Percentiles rank a stretch among this genome's conserved stretches.
phyloP scores from a whole-genome alignment of 371 early-diverging fungal species.

The Aphelidium insulamus region DNA sequence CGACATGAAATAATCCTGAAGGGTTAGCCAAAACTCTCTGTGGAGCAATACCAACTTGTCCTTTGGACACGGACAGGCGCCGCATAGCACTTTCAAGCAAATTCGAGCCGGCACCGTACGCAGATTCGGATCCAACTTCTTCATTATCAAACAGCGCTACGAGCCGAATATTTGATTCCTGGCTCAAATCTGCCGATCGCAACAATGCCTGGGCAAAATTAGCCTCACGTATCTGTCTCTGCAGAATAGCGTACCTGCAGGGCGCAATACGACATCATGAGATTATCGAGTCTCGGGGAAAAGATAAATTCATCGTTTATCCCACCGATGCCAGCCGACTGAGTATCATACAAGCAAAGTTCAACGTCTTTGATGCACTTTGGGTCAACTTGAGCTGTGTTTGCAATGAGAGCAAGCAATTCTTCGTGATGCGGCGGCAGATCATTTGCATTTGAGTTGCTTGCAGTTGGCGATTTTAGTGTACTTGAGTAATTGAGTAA shows the following conservation, averaged over 20 bases:
- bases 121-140: conserved; percentile 88
- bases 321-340: conserved; percentile 65
- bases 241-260: conserved; percentile 30
- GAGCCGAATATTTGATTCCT: conserved; percentile 58
- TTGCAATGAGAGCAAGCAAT: too few species aligned
- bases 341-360: conserved; percentile 74
- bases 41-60: too few species aligned
- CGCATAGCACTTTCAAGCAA: conserved; percentile 49
- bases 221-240: too few species aligned
- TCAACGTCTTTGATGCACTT: conserved; percentile 91
- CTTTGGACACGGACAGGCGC: conserved; percentile 23
- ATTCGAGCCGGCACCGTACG: conserved; percentile 84
- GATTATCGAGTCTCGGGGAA: conserved; percentile 82
- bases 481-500: too few species aligned
- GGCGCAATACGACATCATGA: conserved; percentile 76
- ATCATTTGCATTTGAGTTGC: too few species aligned
- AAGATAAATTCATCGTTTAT: conserved; percentile 77
- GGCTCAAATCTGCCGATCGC: too few species aligned
- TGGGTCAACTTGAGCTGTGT: too few species aligned
- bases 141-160: conserved; percentile 90
- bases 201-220: too few species aligned
- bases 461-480: too few species aligned
- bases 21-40: neutral
- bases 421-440: neutral
- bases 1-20: neutral